Conservation (phyloP, 495 filamentous ascomycete genomes). For the Penicillium psychrofluorescens region DNA sequence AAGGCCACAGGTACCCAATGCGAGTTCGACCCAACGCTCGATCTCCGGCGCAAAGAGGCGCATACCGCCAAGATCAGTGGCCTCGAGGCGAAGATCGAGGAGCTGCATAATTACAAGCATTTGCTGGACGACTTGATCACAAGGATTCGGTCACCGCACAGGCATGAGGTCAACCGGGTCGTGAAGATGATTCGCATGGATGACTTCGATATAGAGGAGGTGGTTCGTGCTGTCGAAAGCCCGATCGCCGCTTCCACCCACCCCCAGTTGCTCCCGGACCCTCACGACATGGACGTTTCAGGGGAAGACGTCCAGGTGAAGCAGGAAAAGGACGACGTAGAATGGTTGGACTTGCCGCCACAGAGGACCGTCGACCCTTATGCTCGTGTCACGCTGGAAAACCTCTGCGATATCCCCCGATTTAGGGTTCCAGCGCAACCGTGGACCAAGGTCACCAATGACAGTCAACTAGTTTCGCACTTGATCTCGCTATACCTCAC, state of each 20-base stretch:
- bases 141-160: constrained; percentile 18
- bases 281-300: constrained; percentile 2
- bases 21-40: constrained; percentile 32
- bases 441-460: constrained; percentile 41
- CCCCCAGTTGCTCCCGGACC: constrained; percentile 1
- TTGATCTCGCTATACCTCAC: constrained; percentile 41
- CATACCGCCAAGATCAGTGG: constrained; percentile 4
- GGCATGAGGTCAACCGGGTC: constrained; percentile 16
- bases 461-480: constrained; percentile 39
- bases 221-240: constrained; percentile 16
- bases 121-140: constrained; percentile 23
- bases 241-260: constrained; percentile 13
- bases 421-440: constrained; percentile 28
- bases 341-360: background rate
- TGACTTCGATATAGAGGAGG: constrained; percentile 11
- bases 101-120: constrained; percentile 26
- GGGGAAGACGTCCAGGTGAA: constrained; percentile 4
- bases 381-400: constrained; percentile 28
- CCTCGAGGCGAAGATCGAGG: constrained; percentile 27
- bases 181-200: constrained; percentile 19
- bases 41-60: constrained; percentile 28
- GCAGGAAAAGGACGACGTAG: background rate
- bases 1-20: constrained; percentile 22
- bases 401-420: constrained; percentile 29
- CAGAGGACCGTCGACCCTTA: constrained; percentile 6